A percentile compares a stretch with the other conserved stretches of the same genome.
Conservation (phyloP, 345 rosid genomes). For the Sisymbrium irio region DNA sequence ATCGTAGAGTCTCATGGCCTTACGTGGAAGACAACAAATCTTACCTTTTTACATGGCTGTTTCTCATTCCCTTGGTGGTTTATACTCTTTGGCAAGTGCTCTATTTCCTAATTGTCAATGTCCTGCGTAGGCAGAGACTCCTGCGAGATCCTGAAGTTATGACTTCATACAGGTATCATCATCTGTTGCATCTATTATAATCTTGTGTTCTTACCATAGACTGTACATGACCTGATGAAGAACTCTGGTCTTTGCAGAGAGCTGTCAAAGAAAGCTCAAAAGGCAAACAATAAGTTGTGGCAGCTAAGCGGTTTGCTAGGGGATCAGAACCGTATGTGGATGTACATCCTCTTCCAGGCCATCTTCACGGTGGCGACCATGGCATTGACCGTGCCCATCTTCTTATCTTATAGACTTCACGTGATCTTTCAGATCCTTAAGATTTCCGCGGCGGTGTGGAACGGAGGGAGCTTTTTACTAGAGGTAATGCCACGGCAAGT, state of each 20-base stretch:
- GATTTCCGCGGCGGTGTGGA: constrained; percentile 88
- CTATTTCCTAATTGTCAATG: constrained; percentile 87
- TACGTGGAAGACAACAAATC: constrained; percentile 72
- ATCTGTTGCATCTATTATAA: neutral
- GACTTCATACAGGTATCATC: constrained; percentile 85
- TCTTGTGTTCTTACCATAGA: neutral
- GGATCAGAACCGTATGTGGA: constrained; percentile 73
- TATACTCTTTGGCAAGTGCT: constrained; percentile 91
- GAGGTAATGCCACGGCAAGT: constrained; percentile 93
- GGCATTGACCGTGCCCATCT: constrained; percentile 92
- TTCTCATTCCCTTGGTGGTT: constrained; percentile 76
- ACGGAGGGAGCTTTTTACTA: constrained; percentile 86
- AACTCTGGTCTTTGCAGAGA: constrained; percentile 44
- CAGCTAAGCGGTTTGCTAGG: constrained; percentile 78
- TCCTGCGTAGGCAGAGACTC: constrained; percentile 84
- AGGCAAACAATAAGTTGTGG: constrained; percentile 90
- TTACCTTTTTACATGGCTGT: constrained; percentile 84
- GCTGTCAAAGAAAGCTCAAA: constrained; percentile 81
- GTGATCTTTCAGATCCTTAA: constrained; percentile 77
- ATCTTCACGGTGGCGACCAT: constrained; percentile 86
- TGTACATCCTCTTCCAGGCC: constrained; percentile 77
- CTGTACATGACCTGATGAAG: constrained; percentile 1
- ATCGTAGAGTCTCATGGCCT: constrained; percentile 75
- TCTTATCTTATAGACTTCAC: constrained; percentile 68
- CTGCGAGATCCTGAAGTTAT: constrained; percentile 97